Evolutionary conservation across 2,329 filamentous ascomycete species (phyloP).

Genomic region (Aspergillus oerlinghausenensis): DNA sequence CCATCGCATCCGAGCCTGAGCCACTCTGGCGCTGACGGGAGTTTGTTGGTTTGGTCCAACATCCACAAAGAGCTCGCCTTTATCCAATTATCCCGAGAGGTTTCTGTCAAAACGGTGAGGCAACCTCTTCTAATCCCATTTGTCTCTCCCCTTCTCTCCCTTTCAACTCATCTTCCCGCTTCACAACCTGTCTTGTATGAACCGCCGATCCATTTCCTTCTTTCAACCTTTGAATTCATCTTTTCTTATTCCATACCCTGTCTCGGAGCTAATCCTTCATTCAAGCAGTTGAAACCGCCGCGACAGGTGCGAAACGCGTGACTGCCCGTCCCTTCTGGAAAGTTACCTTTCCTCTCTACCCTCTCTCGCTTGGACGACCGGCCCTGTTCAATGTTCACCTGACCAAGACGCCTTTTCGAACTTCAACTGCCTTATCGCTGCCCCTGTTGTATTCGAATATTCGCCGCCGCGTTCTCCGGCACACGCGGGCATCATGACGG

Average conservation of each 20-base stretch:
- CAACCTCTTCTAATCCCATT: slow-evolving; percentile 6
- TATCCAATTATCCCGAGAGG: neutral
- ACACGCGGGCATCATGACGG: slow-evolving; percentile 38
- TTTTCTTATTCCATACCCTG: neutral
- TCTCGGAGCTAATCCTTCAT: neutral
- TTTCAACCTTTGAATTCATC: slow-evolving; percentile 6
- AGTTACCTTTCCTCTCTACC: neutral
- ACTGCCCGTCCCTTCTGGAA: neutral
- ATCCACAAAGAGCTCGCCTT: neutral
- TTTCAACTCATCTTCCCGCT: slow-evolving; percentile 14
- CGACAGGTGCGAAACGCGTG: neutral
- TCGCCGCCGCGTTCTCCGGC: slow-evolving; percentile 24
- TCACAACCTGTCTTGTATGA: neutral
- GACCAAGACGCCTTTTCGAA: neutral
- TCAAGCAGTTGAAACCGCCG: neutral
- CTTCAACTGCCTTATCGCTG: slow-evolving; percentile 1
- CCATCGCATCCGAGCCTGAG: neutral
- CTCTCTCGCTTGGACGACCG: neutral
- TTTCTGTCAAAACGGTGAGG: neutral
- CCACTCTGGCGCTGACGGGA: neutral
- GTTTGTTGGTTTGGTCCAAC: neutral
- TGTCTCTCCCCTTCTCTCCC: slow-evolving; percentile 23
- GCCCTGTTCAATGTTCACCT: slow-evolving; percentile 3
- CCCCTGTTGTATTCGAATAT: slow-evolving; percentile 6
- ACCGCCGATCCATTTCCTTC: neutral